Evolutionary conservation across 2,329 filamentous ascomycete genomes (phyloP), one percentile per base, ranked within the genome.

Genomic region (Sclerotinia nivalis): DNA sequence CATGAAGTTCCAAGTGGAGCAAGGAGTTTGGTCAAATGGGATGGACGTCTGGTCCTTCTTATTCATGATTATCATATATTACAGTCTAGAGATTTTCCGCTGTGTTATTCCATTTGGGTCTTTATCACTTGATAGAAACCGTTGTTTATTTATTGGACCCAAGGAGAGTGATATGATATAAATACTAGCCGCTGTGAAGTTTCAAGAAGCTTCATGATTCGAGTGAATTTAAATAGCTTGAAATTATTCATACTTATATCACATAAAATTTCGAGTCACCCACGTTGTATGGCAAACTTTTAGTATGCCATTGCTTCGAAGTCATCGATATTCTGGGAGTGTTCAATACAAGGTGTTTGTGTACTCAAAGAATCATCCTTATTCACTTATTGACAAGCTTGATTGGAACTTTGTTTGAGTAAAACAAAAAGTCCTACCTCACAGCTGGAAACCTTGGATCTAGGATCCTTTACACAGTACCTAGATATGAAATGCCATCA

Each of bases 1-100:
- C 22, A 5, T 12, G 10, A 9, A n/a, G 55, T 37, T 34, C 37
- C 60, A 64, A 64, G 60, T 64, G 47, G 40, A 64, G 60, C 37
- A 20, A 18, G 22, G 9, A 28, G 31, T 52, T 15, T n/a, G 12
- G 18, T 34, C 15, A 28, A 54, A 31, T 54, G 52, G 25, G 50
- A 18, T 18, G 10, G 52, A 54, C 4, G 20, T 18, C 6, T 56
- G 9, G 7, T 56, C 28, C 2, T 8, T 22, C 54, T 10, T 12
- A n/a, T n/a, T 37, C 31, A 56, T 56, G 20, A 37, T 34, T n/a
- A 56, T 2, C 13, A 12, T 56, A 9, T 20, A 25, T n/a, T 15
- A 37, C 18, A 2, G 1, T 18, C 45, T 22, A 25, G 18, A 37
- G 40, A 2, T 25, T 62, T 5, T 28, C 40, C 22, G 12, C 28